Evolutionary conservation across 805 yeast species (phyloP).

Genomic region (Komagataella mondaviorum): DNA sequence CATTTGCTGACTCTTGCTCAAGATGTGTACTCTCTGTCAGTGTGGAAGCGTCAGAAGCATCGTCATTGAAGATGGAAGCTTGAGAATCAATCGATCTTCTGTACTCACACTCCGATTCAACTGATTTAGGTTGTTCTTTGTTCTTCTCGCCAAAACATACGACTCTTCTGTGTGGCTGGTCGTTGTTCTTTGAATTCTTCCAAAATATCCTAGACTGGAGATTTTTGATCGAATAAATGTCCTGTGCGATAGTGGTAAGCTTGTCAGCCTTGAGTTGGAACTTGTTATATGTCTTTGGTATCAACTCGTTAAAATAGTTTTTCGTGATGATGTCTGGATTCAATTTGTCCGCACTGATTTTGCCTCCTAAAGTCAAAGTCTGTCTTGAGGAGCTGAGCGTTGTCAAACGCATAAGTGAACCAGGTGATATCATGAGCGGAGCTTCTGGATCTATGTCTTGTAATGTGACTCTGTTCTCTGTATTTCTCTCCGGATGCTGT

Average conservation of each 20-base stretch:
- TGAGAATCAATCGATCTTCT: not conserved
- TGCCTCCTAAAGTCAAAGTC: constrained; percentile 53
- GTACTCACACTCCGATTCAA: not conserved
- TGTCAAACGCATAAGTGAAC: constrained; percentile 52
- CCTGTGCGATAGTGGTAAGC: constrained; percentile 19
- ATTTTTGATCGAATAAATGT: constrained; percentile 25
- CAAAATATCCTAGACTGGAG: constrained; percentile 31
- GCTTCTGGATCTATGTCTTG: constrained; percentile 39
- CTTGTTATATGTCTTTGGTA: constrained; percentile 13
- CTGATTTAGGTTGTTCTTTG: constrained; percentile 2
- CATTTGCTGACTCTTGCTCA: not conserved
- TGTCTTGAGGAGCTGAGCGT: constrained; percentile 64
- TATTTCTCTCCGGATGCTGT: constrained; percentile 13
- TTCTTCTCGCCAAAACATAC: constrained; percentile 16
- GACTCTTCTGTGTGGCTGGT: constrained; percentile 25
- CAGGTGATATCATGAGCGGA: constrained; percentile 46
- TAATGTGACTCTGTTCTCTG: constrained; percentile 26
- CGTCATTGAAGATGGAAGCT: not conserved
- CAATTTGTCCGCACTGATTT: constrained; percentile 18
- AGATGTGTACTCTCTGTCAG: not conserved
- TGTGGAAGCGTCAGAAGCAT: not conserved
- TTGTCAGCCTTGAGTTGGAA: constrained; percentile 18
- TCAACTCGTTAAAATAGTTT: constrained; percentile 16
- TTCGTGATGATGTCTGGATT: constrained; percentile 18
- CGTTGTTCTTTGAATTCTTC: constrained; percentile 11